These are phyloP conservation scores for Amanita muscaria DNA, from an alignment of 768 basidiomycete genomes.

Conservation along the genomic window DNA sequence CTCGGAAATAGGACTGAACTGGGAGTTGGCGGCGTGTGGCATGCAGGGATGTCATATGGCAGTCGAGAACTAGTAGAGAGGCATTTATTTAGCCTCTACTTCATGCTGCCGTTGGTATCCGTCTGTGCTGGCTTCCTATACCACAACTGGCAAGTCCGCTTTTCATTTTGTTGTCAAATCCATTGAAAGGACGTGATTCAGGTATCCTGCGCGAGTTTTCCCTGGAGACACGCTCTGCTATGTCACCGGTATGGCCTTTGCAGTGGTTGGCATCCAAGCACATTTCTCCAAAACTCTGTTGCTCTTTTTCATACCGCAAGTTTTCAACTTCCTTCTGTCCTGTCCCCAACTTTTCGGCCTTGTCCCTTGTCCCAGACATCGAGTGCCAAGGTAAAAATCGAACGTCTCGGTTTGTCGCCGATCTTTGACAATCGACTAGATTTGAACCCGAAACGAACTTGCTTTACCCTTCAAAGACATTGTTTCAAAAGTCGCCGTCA, in stretches of 20 bases:
- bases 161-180: neutral
- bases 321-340: constrained; percentile 94
- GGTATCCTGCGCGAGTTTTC: constrained; percentile 94
- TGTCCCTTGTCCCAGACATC: constrained; percentile 89
- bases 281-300: constrained; percentile 96
- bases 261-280: constrained; percentile 93
- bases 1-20: constrained; percentile 58
- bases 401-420: neutral
- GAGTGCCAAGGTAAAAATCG: constrained; percentile 69
- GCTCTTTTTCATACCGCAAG: constrained; percentile 95
- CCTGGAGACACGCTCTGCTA: constrained; percentile 98
- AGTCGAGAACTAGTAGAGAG: constrained; percentile 83
- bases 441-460: constrained; percentile 68
- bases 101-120: constrained; percentile 91
- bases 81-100: constrained; percentile 93
- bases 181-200: constrained; percentile 22
- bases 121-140: constrained; percentile 87
- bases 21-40: constrained; percentile 73
- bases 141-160: constrained; percentile 79
- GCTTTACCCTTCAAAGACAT: constrained; percentile 67
- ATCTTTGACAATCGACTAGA: constrained; percentile 31
- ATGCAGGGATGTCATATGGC: constrained; percentile 78
- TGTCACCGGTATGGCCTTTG: constrained; percentile 96
- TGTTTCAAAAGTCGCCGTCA: constrained; percentile 53
- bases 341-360: constrained; percentile 92